A percentile compares a stretch with the other conserved stretches of the same genome.
These are phyloP conservation scores for Rhodosporidiobolus sp. DNA, from an alignment of 768 basidiomycete species.

Conservation along the genomic window DNA sequence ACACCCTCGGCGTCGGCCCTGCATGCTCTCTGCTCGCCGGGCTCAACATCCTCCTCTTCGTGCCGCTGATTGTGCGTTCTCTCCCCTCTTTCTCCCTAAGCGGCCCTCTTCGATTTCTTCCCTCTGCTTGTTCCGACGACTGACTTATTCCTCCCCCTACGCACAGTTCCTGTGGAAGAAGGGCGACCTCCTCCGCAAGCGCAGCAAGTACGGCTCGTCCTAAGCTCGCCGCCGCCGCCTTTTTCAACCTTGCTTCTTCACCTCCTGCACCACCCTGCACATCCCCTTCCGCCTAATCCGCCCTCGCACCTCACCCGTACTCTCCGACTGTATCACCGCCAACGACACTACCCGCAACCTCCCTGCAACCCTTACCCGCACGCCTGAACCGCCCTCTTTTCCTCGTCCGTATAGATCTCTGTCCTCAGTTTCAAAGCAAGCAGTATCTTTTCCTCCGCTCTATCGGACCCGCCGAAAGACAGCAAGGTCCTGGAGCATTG, in stretches of 20 bases:
- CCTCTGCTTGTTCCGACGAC: neutral
- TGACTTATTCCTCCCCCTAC: neutral
- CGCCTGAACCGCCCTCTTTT: no score
- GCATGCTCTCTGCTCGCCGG: conserved; percentile 46
- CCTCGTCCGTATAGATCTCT: no score
- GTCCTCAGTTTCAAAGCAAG: no score
- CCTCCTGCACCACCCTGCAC: neutral
- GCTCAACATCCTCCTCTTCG: conserved; percentile 46
- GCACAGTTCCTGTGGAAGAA: neutral
- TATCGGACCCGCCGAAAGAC: no score
- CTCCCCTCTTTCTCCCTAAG: neutral
- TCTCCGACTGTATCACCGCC: neutral
- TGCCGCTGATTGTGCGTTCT: conserved; percentile 43
- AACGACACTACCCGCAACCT: no score
- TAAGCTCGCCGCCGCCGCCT: neutral
- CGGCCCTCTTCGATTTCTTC: neutral
- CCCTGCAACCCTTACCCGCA: no score
- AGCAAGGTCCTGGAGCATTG: no score
- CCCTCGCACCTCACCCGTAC: neutral
- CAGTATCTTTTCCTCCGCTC: no score
- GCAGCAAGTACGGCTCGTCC: conserved; percentile 4
- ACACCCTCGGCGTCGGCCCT: conserved; percentile 46
- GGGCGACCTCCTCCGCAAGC: conserved; percentile 5
- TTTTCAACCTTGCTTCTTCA: neutral
- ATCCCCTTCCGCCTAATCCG: neutral